Conservation (phyloP, 257 asterid genomes). For the Ajuga chamaepitys region DNA sequence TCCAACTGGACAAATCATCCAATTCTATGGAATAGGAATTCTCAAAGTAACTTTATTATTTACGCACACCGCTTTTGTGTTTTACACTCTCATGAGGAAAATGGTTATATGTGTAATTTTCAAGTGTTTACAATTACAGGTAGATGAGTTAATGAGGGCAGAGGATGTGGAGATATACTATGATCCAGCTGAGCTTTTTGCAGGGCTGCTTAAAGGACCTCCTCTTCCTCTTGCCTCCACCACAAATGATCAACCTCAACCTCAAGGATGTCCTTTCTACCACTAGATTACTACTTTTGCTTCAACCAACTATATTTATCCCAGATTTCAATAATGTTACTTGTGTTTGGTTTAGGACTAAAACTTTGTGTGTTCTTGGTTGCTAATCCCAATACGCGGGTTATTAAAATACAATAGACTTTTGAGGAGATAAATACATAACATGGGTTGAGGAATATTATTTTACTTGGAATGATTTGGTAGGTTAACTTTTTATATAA, state of each 20-base stretch:
- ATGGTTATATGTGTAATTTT: background rate
- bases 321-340: too few species aligned
- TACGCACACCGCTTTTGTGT: too few species aligned
- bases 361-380: too few species aligned
- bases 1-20: constrained; percentile 65
- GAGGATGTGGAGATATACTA: constrained; percentile 82
- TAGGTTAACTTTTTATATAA: too few species aligned
- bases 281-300: constrained; percentile 2
- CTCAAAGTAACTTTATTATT: constrained; percentile 40
- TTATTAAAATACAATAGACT: too few species aligned
- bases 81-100: too few species aligned
- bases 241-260: background rate
- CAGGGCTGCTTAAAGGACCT: constrained; percentile 44
- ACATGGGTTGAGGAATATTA: too few species aligned
- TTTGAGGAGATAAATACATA: too few species aligned
- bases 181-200: constrained; percentile 73
- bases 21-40: constrained; percentile 60
- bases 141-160: constrained; percentile 69
- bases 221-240: constrained; percentile 2
- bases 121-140: constrained; percentile 23
- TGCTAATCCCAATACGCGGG: too few species aligned
- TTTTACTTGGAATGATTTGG: too few species aligned
- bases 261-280: constrained; percentile 41
- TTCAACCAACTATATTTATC: too few species aligned
- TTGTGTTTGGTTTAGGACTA: too few species aligned